phyloP scores from a whole-genome alignment of 1,284 basidiomycete genomes.

The Boletus smithii region DNA sequence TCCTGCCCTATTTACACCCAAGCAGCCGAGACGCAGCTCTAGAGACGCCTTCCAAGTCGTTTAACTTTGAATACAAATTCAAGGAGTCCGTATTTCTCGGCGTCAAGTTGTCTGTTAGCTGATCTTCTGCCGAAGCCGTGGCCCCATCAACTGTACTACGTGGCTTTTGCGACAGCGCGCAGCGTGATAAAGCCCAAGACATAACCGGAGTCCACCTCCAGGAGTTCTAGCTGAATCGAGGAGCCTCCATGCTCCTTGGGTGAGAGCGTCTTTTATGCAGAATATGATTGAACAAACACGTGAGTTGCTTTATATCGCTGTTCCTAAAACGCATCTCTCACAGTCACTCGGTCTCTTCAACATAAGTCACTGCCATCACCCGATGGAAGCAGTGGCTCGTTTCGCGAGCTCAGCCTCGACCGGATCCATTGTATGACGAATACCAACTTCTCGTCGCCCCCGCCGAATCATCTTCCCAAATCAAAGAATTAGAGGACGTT shows the following conservation, averaged over 20 bases:
- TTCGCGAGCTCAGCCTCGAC: constrained; percentile 8
- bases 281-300: constrained; percentile 6
- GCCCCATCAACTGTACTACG: background rate
- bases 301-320: constrained; percentile 3
- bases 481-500: constrained; percentile 14
- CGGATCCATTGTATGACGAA: constrained; percentile 19
- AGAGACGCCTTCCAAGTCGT: background rate
- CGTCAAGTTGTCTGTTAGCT: background rate
- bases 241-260: background rate
- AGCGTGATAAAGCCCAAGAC: background rate
- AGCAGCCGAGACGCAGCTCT: no score
- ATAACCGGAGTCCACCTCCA: background rate
- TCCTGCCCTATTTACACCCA: no score
- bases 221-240: background rate
- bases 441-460: constrained; percentile 24
- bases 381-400: constrained; percentile 24
- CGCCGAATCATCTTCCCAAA: constrained; percentile 3
- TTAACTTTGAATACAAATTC: background rate
- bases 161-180: background rate
- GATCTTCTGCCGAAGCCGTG: no score
- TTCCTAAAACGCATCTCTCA: constrained; percentile 2
- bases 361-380: constrained; percentile 11
- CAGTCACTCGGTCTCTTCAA: background rate
- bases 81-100: background rate
- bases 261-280: constrained; percentile 10